phyloP scores from a whole-genome alignment of 2,329 filamentous ascomycete genomes.

The Torrubiellomyces zombiae region DNA sequence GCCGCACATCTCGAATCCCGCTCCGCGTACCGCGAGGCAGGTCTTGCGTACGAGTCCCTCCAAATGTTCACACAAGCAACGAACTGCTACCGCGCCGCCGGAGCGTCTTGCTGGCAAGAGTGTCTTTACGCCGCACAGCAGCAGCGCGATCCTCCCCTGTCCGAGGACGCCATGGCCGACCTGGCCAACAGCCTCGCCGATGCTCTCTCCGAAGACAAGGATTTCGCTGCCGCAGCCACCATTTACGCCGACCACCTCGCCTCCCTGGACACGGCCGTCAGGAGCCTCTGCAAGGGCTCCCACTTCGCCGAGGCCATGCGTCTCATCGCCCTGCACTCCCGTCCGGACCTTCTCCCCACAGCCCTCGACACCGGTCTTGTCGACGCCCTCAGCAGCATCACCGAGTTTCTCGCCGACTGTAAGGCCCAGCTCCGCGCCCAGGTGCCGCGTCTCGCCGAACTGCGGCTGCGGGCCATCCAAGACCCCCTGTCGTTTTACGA shows the following conservation, averaged over 20 bases:
- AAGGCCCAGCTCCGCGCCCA: slow-evolving; percentile 70
- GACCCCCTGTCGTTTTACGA: slow-evolving; percentile 86
- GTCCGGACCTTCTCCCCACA: slow-evolving; percentile 43
- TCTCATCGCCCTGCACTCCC: slow-evolving; percentile 44
- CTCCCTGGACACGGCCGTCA: slow-evolving; percentile 52
- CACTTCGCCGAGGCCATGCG: slow-evolving; percentile 82
- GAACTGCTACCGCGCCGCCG: slow-evolving; percentile 67
- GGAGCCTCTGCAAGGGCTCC: slow-evolving; percentile 73
- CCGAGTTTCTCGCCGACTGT: slow-evolving; percentile 88
- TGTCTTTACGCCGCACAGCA: slow-evolving; percentile 65
- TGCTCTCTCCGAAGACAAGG: slow-evolving; percentile 66
- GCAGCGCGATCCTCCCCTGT: slow-evolving; percentile 43
- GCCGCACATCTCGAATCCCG: slow-evolving; percentile 58
- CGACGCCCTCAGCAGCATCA: slow-evolving; percentile 67
- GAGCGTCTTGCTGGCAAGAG: slow-evolving; percentile 70
- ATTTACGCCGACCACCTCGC: slow-evolving; percentile 69
- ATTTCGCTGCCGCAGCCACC: slow-evolving; percentile 62
- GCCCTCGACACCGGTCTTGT: slow-evolving; percentile 65
- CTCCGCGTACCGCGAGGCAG: slow-evolving; percentile 72
- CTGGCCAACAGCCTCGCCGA: slow-evolving; percentile 65
- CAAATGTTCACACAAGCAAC: slow-evolving; percentile 57
- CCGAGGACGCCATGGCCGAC: slow-evolving; percentile 39
- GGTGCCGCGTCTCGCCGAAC: slow-evolving; percentile 67
- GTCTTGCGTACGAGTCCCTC: slow-evolving; percentile 80
- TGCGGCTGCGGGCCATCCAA: slow-evolving; percentile 62